A percentile compares a stretch with the other conserved stretches of the same genome.
phyloP scores from a whole-genome alignment of 2,329 filamentous ascomycete genomes.

The Colletotrichum orbiculare region DNA sequence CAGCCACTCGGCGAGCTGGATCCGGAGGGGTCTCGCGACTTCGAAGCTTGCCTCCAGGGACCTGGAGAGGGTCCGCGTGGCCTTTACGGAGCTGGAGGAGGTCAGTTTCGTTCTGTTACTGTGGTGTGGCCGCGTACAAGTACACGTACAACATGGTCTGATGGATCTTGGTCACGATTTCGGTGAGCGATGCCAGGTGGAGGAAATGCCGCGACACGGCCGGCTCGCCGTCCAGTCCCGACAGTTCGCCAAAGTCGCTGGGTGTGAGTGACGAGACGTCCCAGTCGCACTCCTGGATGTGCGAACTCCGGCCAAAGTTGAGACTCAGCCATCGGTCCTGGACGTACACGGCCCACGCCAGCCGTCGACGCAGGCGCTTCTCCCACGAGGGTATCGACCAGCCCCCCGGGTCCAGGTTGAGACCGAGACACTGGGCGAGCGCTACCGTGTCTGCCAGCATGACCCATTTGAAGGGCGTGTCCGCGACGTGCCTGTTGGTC shows the following conservation, averaged over 20 bases:
- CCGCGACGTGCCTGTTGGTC: conserved; percentile 27
- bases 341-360: conserved; percentile 24
- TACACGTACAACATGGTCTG: no score
- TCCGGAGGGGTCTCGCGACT: no score
- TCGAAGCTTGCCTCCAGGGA: no score
- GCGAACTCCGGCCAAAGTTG: conserved; percentile 23
- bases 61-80: no score
- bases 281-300: conserved; percentile 30
- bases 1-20: no score
- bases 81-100: no score
- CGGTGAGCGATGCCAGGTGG: no score
- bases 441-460: conserved; percentile 30
- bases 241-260: background rate
- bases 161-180: no score
- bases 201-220: no score
- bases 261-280: background rate
- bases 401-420: conserved; percentile 18
- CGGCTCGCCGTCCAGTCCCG: no score
- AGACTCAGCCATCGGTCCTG: conserved; percentile 28
- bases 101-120: no score
- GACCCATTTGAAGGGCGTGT: conserved; percentile 32
- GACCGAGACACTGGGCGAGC: conserved; percentile 16
- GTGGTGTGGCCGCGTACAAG: no score
- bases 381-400: conserved; percentile 28
- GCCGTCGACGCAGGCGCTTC: conserved; percentile 18